phyloP scores from a whole-genome alignment of 1,139 yeast genomes.

The Yamadazyma jaroonii region DNA sequence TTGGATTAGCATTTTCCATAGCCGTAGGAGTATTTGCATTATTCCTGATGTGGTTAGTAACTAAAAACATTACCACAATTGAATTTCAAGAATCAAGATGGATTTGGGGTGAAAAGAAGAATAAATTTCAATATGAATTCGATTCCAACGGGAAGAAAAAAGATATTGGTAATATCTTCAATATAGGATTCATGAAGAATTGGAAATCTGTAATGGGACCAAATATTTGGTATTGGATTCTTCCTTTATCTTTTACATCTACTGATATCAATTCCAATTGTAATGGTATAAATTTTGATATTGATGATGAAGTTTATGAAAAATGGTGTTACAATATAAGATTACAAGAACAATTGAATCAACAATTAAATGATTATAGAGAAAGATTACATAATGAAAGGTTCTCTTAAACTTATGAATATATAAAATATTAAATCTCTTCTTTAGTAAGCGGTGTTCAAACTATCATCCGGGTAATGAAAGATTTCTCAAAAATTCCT shows the following conservation, averaged over 20 bases:
- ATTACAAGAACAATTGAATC: conserved; percentile 47
- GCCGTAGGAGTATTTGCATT: conserved; percentile 58
- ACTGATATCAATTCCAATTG: conserved; percentile 24
- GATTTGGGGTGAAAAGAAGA: conserved; percentile 38
- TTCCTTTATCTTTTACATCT: conserved; percentile 51
- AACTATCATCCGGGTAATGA: not conserved
- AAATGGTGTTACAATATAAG: conserved; percentile 40
- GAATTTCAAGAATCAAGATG: conserved; percentile 63
- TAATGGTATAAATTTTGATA: conserved; percentile 52
- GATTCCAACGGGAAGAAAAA: conserved; percentile 28
- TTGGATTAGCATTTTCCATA: conserved; percentile 62
- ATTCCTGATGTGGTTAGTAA: conserved; percentile 59
- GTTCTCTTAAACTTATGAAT: too few species aligned
- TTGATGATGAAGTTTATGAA: conserved; percentile 42
- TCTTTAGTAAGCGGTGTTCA: too few species aligned
- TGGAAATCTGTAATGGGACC: conserved; percentile 75
- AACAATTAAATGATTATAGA: conserved; percentile 36
- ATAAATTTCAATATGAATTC: conserved; percentile 33
- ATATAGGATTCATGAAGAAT: conserved; percentile 62
- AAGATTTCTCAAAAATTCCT: not conserved
- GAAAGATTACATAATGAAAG: conserved; percentile 20
- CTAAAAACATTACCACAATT: conserved; percentile 72
- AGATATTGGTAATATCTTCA: conserved; percentile 64
- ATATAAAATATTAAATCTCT: too few species aligned
- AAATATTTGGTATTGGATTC: conserved; percentile 60